Percentiles rank a stretch among this genome's conserved stretches.
phyloP scores from a whole-genome alignment of 176 grass and related monocot genomes.

The Calamus simplicifolius region DNA sequence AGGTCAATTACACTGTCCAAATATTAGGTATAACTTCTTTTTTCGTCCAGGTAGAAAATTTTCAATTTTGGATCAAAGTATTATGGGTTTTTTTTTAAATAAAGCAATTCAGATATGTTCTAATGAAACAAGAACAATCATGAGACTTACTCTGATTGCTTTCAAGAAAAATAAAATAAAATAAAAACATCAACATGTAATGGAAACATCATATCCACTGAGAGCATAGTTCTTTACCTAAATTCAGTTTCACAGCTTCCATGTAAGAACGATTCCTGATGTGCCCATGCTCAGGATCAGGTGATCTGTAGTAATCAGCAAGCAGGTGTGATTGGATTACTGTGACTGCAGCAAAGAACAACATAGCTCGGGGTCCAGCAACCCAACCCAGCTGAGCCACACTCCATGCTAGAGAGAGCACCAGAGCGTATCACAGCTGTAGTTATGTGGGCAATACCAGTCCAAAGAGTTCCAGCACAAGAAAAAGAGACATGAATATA shows the following conservation, averaged over 20 bases:
- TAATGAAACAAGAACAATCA: too few species aligned
- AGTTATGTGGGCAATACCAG: constrained; percentile 64
- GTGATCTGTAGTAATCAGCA: constrained; percentile 57
- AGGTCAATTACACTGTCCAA: too few species aligned
- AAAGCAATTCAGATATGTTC: too few species aligned
- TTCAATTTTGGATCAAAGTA: too few species aligned
- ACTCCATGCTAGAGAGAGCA: constrained; percentile 74
- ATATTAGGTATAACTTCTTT: too few species aligned
- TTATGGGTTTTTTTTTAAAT: too few species aligned
- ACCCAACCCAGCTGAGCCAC: constrained; percentile 80
- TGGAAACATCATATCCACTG: too few species aligned
- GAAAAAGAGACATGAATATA: not conserved
- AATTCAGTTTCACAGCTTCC: constrained; percentile 43
- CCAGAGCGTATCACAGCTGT: constrained; percentile 76
- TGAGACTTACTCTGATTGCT: too few species aligned
- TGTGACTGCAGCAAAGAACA: constrained; percentile 64
- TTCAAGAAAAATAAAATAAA: too few species aligned
- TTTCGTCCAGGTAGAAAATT: too few species aligned
- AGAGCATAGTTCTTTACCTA: constrained; percentile 33
- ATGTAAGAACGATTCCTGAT: constrained; percentile 62
- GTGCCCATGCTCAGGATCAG: constrained; percentile 43
- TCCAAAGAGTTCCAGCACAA: constrained; percentile 64
- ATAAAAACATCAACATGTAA: too few species aligned
- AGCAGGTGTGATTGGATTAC: constrained; percentile 39
- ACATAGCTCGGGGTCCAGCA: constrained; percentile 35